Base-by-base conservation (phyloP, 2,329 filamentous ascomycete species). In the Talaromyces sp. region DNA sequence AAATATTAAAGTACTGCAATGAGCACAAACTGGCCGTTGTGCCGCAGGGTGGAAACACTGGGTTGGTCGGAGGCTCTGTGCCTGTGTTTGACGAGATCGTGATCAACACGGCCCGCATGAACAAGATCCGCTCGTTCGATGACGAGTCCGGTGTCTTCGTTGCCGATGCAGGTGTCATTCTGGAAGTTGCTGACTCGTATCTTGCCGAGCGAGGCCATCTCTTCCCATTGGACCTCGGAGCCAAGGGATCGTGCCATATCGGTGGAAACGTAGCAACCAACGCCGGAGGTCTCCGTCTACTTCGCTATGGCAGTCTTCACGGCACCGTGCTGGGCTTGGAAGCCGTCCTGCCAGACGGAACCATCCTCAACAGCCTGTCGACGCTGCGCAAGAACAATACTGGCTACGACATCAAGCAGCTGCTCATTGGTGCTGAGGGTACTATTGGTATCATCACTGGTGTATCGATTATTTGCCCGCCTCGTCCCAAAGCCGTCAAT, bases 11-110 rank as follows among this genome's bases (percentile, higher is more conserved):
- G 75, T 97, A 98, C 82, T 99, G 95, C 84, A 98, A 98, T 76
- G 88, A 96, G 68, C 88, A 93, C 70, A 86, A 87, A 78, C 84
- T 99, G 65, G 95, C 95, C 25, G 93, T 99, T 3, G 95, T 98
- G 51, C 95, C 95, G 0, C 95, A 99, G 78, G 96, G 96, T 66
- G 95, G 95, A 61, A 99, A 99, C 77, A 96, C 95, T 2, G 96
- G 95, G 7, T 83, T 99, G 36, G 95, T 99, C 1, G 96, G 95
- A 62, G 95, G 95, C 55, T 96, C 92, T 0, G 91, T 99, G 30
- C 95, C 96, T 0, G 92, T 99, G 22, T 99, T 98, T 73, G 96
- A 99, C 74, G 96, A 99, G 82, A 96, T 99, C 68, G 90, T 99
- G 69, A 84, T 99, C 80, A 96, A 88, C 77, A 87, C 95, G 74